A percentile compares a stretch with the other conserved stretches of the same genome.
phyloP scores from a whole-genome alignment of 768 basidiomycete species.

The Suillus tomentosus region DNA sequence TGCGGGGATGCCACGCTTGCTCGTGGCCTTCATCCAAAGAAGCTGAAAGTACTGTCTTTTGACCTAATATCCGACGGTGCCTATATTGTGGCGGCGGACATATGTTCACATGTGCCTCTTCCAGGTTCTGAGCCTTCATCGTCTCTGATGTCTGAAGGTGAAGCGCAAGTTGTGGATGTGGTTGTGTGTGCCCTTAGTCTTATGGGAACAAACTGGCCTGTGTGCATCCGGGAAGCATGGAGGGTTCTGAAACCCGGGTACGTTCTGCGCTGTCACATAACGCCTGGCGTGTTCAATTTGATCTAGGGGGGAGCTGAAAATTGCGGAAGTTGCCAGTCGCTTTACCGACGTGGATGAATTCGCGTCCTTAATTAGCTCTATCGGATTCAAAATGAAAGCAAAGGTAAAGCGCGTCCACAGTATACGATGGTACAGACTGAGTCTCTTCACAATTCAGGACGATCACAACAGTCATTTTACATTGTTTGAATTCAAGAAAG shows the following conservation, averaged over 20 bases:
- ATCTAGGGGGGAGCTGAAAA: slow-evolving; percentile 74
- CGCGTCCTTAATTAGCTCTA: slow-evolving; percentile 54
- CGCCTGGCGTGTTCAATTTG: slow-evolving; percentile 10
- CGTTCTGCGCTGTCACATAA: slow-evolving; percentile 31
- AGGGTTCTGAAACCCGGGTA: slow-evolving; percentile 83
- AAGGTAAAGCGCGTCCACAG: slow-evolving; percentile 50
- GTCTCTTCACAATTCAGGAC: slow-evolving; percentile 50
- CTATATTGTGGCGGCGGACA: slow-evolving; percentile 90
- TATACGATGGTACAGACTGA: slow-evolving; percentile 1
- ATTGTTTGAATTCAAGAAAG: slow-evolving; percentile 78
- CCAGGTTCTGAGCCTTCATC: slow-evolving; percentile 70
- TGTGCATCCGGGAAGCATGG: slow-evolving; percentile 86
- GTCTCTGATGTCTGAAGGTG: slow-evolving; percentile 44
- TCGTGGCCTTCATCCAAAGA: slow-evolving; percentile 66
- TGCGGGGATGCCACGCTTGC: slow-evolving; percentile 95
- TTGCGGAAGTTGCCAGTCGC: slow-evolving; percentile 89
- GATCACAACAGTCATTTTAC: slow-evolving; percentile 83
- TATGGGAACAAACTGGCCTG: slow-evolving; percentile 98
- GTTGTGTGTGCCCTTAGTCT: slow-evolving; percentile 93
- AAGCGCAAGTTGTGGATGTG: slow-evolving; percentile 84
- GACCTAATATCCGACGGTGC: slow-evolving; percentile 75
- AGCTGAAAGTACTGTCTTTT: slow-evolving; percentile 71
- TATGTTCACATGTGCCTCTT: slow-evolving; percentile 75
- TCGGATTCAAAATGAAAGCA: slow-evolving; percentile 72
- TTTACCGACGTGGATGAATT: slow-evolving; percentile 73